phyloP scores from a whole-genome alignment of 2,329 filamentous ascomycete species.

The Scytalidium lignicola region DNA sequence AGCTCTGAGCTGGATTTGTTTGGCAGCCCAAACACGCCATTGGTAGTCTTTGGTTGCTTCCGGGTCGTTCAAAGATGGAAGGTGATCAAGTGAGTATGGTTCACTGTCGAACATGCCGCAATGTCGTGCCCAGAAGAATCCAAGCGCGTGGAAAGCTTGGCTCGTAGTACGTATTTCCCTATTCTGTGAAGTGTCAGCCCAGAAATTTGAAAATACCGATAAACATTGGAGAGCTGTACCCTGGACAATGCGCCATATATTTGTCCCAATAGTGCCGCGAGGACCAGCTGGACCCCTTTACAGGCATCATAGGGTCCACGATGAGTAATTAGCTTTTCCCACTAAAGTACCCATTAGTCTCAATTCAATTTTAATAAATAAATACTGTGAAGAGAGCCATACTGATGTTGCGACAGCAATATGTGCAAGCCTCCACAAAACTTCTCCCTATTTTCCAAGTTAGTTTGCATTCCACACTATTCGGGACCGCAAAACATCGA shows the following conservation, averaged over 20 bases:
- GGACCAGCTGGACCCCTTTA: conserved; percentile 37
- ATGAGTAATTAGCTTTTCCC: conserved; percentile 39
- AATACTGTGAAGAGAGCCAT: conserved; percentile 1
- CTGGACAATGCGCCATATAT: conserved; percentile 38
- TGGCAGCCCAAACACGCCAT: conserved; percentile 37
- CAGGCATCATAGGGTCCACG: conserved; percentile 36
- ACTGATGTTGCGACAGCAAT: conserved; percentile 38
- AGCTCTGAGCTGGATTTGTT: conserved; percentile 39
- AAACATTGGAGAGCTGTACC: no score
- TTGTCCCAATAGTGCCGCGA: conserved; percentile 37
- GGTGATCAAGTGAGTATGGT: conserved; percentile 26
- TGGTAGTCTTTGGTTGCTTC: conserved; percentile 32
- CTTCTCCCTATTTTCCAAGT: conserved; percentile 29
- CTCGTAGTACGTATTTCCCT: conserved; percentile 36
- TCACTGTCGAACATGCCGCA: conserved; percentile 37
- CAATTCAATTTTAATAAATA: neutral
- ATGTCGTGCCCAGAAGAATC: conserved; percentile 40
- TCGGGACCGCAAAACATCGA: neutral
- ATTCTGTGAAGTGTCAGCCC: conserved; percentile 23
- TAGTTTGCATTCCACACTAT: neutral
- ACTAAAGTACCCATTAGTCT: conserved; percentile 18
- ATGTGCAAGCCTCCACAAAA: conserved; percentile 38
- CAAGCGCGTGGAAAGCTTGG: conserved; percentile 38
- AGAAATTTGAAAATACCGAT: no score
- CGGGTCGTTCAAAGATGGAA: conserved; percentile 30